A percentile compares a stretch with the other conserved stretches of the same genome.
These are phyloP conservation scores for Tylopilus intermedius DNA, from an alignment of 768 basidiomycete genomes.

Conservation along the genomic window DNA sequence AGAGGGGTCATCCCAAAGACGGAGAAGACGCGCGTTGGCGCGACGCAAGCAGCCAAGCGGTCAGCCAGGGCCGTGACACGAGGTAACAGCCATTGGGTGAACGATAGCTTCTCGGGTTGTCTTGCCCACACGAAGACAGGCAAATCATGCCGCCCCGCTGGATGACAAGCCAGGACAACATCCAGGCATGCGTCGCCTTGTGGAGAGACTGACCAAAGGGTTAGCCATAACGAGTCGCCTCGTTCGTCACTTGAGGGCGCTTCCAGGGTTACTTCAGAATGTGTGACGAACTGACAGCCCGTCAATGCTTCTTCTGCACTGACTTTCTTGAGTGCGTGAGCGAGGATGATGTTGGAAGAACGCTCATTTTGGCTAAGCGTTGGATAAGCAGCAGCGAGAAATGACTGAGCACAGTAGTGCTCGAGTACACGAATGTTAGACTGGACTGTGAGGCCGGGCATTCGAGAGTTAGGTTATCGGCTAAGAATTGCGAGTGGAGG, in stretches of 20 bases:
- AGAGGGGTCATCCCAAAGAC: constrained; percentile 43
- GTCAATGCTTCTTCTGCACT: constrained; percentile 35
- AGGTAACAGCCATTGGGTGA: constrained; percentile 26
- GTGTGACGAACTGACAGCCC: constrained; percentile 32
- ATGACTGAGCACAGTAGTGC: constrained; percentile 38
- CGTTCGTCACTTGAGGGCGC: constrained; percentile 19
- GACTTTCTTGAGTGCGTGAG: constrained; percentile 43
- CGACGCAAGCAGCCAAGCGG: constrained; percentile 35
- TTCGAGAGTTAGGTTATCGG: background rate
- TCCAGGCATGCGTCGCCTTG: constrained; percentile 33
- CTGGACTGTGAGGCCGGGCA: constrained; percentile 31
- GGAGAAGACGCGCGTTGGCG: constrained; percentile 45
- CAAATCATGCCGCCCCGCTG: constrained; percentile 40
- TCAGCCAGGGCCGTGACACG: constrained; percentile 36
- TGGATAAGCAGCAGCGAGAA: constrained; percentile 38
- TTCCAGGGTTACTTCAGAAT: constrained; percentile 31
- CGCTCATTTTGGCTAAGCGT: constrained; percentile 41
- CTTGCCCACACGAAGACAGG: constrained; percentile 52
- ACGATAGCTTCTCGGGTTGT: constrained; percentile 23
- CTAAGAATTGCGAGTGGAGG: background rate
- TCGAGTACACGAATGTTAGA: constrained; percentile 30
- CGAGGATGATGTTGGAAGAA: constrained; percentile 50
- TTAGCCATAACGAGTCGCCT: constrained; percentile 43
- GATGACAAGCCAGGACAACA: constrained; percentile 44
- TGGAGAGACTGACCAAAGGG: constrained; percentile 39